Evolutionary conservation across 768 basidiomycete species (phyloP), one percentile per base, ranked within the genome.

Genomic region (Leccinellum rugosiceps): DNA sequence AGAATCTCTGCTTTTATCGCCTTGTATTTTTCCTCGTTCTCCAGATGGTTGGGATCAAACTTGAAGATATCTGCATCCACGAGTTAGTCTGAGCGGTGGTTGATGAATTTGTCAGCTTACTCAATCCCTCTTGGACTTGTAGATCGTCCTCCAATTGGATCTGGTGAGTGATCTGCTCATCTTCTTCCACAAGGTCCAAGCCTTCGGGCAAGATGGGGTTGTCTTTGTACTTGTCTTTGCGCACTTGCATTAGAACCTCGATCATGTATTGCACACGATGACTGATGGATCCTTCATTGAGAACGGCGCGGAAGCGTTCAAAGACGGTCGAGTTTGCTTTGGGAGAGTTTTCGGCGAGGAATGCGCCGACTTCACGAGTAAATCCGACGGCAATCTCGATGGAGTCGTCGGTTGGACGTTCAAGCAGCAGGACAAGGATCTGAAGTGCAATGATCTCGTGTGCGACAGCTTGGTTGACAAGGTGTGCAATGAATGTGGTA

Each of bases 211-310:
- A 72, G 61, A 94, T 85, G 17, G 95, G 95, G 71, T 99, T 98
- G 69, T 98, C 97, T 80, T 98, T 98, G 80, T 92, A 98, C 74
- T 94, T 95, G 79, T 99, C 97, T 78, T 97, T 98, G 64, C 97
- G 82, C 8, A 97, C 92, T 75, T 98, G 97, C 92, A 99, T 98
- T 48, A 98, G 80, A 3, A 98, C 97, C 75, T 98, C 97, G 64
- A 99, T 93, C 97, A 98, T 98, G 75, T 98, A 99, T 70, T 98
- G 97, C 28, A 96, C 92, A 64, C 97, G 86, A 65, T 98, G 94
- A 67, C 92, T 94, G 72, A 99, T 96, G 45, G 82, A 78, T 25
- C 94, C 94, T 72, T 98, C 97, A 73, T 98, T 97, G 32, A 99
- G 78, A 9, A 98, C 94, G 1, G 93, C 92, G 47, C 97, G 88